These are phyloP conservation scores for Aureobasidium subglaciale DNA, from an alignment of 2,329 filamentous ascomycete genomes.

Conservation along the genomic window DNA sequence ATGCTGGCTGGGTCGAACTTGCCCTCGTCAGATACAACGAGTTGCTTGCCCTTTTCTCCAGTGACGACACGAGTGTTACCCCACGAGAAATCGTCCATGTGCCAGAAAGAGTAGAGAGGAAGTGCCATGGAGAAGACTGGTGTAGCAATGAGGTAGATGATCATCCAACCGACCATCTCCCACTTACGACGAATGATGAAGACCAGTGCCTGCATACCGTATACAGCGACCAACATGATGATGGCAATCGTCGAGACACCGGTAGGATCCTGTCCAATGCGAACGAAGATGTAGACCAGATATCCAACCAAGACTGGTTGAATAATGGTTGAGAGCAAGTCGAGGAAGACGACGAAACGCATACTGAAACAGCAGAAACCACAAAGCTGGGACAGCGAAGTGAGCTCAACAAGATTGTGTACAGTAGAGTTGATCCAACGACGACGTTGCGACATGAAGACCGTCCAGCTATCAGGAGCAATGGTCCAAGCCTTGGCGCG, in stretches of 20 bases:
- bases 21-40: slow-evolving; percentile 92
- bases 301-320: slow-evolving; percentile 89
- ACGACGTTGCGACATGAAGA: slow-evolving; percentile 96
- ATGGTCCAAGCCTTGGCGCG: slow-evolving; percentile 93
- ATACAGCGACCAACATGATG: slow-evolving; percentile 87
- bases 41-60: slow-evolving; percentile 84
- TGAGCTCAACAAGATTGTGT: slow-evolving; percentile 93
- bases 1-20: slow-evolving; percentile 93
- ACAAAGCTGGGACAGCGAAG: slow-evolving; percentile 87
- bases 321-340: slow-evolving; percentile 83
- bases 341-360: slow-evolving; percentile 94
- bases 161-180: slow-evolving; percentile 99
- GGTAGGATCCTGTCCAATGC: slow-evolving; percentile 53
- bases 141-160: slow-evolving; percentile 85
- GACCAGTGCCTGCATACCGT: slow-evolving; percentile 92
- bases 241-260: slow-evolving; percentile 79
- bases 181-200: slow-evolving; percentile 95
- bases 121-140: slow-evolving; percentile 87
- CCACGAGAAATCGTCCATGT: slow-evolving; percentile 99
- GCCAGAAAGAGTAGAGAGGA: slow-evolving; percentile 93
- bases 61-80: slow-evolving; percentile 97
- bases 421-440: slow-evolving; percentile 99
- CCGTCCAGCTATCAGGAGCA: slow-evolving; percentile 84
- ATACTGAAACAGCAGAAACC: slow-evolving; percentile 99
- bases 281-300: slow-evolving; percentile 79